These are phyloP conservation scores for Rhypophila decipiens DNA, from an alignment of 495 filamentous ascomycete species.

Conservation along the genomic window DNA sequence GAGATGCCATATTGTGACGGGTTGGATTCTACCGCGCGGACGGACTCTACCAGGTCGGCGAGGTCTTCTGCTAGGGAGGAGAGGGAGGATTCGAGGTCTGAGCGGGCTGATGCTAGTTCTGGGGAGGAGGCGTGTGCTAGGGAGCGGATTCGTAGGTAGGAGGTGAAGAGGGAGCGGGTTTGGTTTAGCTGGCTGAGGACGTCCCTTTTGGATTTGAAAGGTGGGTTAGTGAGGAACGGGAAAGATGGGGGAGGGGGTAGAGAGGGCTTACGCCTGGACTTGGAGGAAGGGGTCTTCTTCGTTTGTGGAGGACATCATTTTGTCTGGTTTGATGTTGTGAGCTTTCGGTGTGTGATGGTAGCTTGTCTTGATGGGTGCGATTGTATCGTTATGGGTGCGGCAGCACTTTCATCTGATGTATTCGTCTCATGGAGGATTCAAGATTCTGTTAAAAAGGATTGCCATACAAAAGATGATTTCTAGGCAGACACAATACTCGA, in stretches of 20 bases:
- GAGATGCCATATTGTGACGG: constrained; percentile 86
- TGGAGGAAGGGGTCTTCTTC: constrained; percentile 88
- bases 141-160: constrained; percentile 92
- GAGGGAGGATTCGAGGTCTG: constrained; percentile 74
- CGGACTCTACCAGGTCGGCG: constrained; percentile 79
- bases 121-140: constrained; percentile 60
- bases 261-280: constrained; percentile 66
- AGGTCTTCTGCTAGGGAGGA: constrained; percentile 77
- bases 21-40: constrained; percentile 81
- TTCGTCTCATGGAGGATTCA: too few species aligned
- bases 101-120: constrained; percentile 75
- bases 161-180: constrained; percentile 81
- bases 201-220: constrained; percentile 44
- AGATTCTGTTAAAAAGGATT: too few species aligned
- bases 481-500: too few species aligned
- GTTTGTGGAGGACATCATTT: constrained; percentile 65
- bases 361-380: too few species aligned
- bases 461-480: too few species aligned
- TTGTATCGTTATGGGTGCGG: too few species aligned
- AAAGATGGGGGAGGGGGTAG: not conserved
- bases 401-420: too few species aligned
- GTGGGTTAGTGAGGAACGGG: not conserved
- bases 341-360: too few species aligned
- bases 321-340: too few species aligned
- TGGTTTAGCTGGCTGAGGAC: constrained; percentile 73